Evolutionary conservation across 139 green algal genomes (phyloP).

Genomic region (Volvox africanus): DNA sequence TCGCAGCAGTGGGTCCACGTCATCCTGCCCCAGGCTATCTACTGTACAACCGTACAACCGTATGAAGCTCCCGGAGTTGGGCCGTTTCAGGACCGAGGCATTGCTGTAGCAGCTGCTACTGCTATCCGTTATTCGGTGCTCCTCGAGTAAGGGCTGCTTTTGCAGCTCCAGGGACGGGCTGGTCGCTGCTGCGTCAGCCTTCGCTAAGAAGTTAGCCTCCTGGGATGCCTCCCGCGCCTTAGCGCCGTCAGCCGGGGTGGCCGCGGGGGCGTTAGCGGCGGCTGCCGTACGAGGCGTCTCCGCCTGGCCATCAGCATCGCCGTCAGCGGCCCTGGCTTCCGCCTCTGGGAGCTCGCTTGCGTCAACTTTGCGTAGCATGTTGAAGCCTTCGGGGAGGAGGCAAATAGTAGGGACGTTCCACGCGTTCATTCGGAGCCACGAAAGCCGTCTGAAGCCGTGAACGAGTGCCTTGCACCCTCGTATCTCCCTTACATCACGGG

Average conservation of each 20-base stretch:
- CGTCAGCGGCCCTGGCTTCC: background rate
- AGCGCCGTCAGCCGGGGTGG: background rate
- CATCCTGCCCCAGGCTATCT: slow-evolving; percentile 1
- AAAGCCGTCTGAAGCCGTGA: too few species aligned
- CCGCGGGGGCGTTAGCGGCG: background rate
- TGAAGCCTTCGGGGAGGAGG: slow-evolving; percentile 5
- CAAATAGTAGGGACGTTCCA: too few species aligned
- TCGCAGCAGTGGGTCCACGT: background rate
- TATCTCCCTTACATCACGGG: too few species aligned
- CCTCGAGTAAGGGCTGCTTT: slow-evolving; percentile 3
- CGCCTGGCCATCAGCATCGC: background rate
- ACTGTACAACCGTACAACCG: slow-evolving; percentile 9
- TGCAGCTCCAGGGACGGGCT: background rate
- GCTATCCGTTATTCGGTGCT: background rate
- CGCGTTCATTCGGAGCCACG: too few species aligned
- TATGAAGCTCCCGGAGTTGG: background rate
- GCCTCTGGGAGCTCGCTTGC: background rate
- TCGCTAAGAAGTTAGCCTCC: background rate
- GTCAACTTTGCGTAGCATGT: slow-evolving; percentile 39
- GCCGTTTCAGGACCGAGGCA: background rate
- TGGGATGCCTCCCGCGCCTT: background rate
- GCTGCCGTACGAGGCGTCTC: background rate
- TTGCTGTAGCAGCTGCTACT: background rate
- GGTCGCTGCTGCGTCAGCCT: background rate
- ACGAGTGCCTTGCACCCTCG: too few species aligned